Percentiles rank a stretch among this genome's conserved stretches.
These are phyloP conservation scores for Alternaria triticimaculans DNA, from an alignment of 2,329 filamentous ascomycete genomes.

Conservation along the genomic window DNA sequence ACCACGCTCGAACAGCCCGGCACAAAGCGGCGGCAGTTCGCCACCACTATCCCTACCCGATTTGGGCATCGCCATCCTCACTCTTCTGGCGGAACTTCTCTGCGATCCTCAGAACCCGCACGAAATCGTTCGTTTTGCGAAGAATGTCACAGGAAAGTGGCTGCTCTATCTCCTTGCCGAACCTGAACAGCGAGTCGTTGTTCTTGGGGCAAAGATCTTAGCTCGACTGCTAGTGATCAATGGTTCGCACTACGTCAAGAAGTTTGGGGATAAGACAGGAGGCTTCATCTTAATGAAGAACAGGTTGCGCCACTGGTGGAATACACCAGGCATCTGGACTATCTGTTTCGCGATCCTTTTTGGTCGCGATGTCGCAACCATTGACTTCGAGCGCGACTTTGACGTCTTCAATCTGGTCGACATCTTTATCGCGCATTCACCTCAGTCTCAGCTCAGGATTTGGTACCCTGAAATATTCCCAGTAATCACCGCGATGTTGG, in stretches of 20 bases:
- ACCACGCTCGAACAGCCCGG: conserved; percentile 43
- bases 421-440: conserved; percentile 63
- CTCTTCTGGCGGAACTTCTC: conserved; percentile 77
- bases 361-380: conserved; percentile 76
- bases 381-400: conserved; percentile 76
- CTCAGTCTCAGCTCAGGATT: conserved; percentile 63
- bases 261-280: conserved; percentile 84
- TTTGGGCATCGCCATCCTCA: conserved; percentile 75
- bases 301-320: conserved; percentile 87
- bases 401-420: conserved; percentile 77
- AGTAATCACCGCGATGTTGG: conserved; percentile 85
- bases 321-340: conserved; percentile 81
- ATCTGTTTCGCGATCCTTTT: conserved; percentile 90
- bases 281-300: conserved; percentile 87
- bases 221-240: conserved; percentile 83
- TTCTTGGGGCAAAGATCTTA: conserved; percentile 81
- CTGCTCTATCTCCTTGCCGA: conserved; percentile 89
- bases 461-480: conserved; percentile 78
- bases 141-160: conserved; percentile 97
- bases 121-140: conserved; percentile 85
- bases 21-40: conserved; percentile 21
- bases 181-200: conserved; percentile 80
- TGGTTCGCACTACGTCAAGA: conserved; percentile 79
- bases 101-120: conserved; percentile 73
- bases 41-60: conserved; percentile 65